phyloP scores from a whole-genome alignment of 2,329 filamentous ascomycete species.

The Triangularia setosa region DNA sequence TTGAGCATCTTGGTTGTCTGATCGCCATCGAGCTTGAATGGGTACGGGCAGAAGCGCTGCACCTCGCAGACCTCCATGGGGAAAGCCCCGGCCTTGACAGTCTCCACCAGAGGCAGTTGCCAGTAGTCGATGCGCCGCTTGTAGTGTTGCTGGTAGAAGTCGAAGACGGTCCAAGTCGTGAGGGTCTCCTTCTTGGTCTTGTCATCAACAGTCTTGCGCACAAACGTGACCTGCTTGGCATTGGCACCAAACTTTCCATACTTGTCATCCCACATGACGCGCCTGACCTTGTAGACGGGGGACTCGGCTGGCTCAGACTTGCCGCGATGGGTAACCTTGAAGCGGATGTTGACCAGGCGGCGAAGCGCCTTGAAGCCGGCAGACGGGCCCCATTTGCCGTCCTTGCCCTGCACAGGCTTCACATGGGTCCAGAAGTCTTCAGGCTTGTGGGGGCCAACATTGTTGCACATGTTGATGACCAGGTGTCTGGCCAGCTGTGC shows the following conservation, averaged over 20 bases:
- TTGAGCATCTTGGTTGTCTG: slow-evolving; percentile 88
- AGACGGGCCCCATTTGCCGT: slow-evolving; percentile 34
- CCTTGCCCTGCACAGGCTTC: slow-evolving; percentile 31
- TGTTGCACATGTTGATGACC: slow-evolving; percentile 26
- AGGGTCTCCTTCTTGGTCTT: slow-evolving; percentile 33
- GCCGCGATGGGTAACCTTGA: slow-evolving; percentile 52
- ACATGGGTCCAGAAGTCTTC: slow-evolving; percentile 34
- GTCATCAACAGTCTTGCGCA: slow-evolving; percentile 35
- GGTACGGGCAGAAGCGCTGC: slow-evolving; percentile 55
- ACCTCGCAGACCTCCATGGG: slow-evolving; percentile 59
- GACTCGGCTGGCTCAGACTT: no score
- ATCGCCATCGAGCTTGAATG: slow-evolving; percentile 55
- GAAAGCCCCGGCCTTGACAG: slow-evolving; percentile 51
- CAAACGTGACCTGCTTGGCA: slow-evolving; percentile 54
- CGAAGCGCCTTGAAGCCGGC: slow-evolving; percentile 53
- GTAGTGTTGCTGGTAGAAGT: slow-evolving; percentile 58
- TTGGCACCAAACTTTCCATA: slow-evolving; percentile 45
- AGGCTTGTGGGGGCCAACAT: slow-evolving; percentile 21
- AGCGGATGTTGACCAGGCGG: slow-evolving; percentile 52
- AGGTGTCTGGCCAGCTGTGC: slow-evolving; percentile 32
- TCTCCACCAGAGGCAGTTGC: slow-evolving; percentile 55
- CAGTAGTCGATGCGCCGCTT: slow-evolving; percentile 44
- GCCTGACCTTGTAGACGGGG: slow-evolving; percentile 46
- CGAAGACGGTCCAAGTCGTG: slow-evolving; percentile 43
- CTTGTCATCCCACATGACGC: slow-evolving; percentile 44